These are phyloP conservation scores for Naganishia sp. DNA, from an alignment of 1,284 basidiomycete genomes.

Conservation along the genomic window DNA sequence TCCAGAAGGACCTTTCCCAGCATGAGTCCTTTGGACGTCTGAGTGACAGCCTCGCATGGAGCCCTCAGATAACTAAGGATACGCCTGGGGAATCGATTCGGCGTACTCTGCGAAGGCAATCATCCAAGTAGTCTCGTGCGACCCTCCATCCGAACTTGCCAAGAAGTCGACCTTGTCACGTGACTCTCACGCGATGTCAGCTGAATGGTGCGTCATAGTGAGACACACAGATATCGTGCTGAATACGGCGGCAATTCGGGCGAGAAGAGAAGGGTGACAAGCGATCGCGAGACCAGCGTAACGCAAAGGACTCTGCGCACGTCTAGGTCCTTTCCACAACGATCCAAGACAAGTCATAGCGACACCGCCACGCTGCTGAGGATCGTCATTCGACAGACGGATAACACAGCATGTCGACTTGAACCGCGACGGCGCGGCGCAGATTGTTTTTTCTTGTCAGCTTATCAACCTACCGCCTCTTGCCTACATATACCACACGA, in stretches of 20 bases:
- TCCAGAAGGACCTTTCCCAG: too few species aligned
- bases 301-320: not conserved
- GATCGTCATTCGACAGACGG: not conserved
- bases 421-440: not conserved
- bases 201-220: conserved; percentile 7
- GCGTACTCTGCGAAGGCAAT: too few species aligned
- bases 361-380: not conserved
- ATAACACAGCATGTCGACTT: not conserved
- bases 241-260: not conserved
- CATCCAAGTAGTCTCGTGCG: too few species aligned
- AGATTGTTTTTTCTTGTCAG: not conserved
- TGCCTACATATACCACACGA: not conserved
- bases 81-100: too few species aligned
- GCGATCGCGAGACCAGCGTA: too few species aligned
- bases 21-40: too few species aligned
- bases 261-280: too few species aligned
- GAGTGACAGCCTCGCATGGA: too few species aligned
- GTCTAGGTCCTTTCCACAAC: not conserved
- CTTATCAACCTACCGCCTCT: not conserved
- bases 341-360: not conserved
- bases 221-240: not conserved
- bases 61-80: too few species aligned
- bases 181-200: not conserved
- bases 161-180: not conserved
- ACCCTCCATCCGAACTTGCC: too few species aligned